phyloP scores from a whole-genome alignment of 179 eudicot species.

The Amaranthus tricolor region DNA sequence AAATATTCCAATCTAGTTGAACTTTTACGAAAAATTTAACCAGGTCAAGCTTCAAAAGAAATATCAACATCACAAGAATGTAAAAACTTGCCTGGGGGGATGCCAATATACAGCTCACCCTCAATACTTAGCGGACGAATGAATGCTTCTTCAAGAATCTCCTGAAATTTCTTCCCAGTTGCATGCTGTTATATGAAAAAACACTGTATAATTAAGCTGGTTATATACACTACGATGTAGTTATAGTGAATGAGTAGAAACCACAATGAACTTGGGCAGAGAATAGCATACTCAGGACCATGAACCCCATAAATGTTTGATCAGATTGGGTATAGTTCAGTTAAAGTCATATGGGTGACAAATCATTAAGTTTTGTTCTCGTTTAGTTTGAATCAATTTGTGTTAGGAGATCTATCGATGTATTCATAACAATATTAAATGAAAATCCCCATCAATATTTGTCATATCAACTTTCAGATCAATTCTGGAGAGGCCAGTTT shows the following conservation, averaged over 20 bases:
- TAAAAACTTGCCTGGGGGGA: conserved; percentile 76
- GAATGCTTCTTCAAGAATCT: conserved; percentile 87
- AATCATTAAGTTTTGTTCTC: background rate
- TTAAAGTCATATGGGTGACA: background rate
- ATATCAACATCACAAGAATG: conserved; percentile 10
- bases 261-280: background rate
- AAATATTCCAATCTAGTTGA: background rate
- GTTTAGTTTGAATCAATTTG: background rate
- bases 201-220: background rate
- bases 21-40: background rate
- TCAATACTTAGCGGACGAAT: conserved; percentile 72
- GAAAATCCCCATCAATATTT: background rate
- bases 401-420: background rate
- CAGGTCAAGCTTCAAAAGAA: background rate
- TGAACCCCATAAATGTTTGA: background rate
- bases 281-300: background rate
- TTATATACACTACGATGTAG: background rate
- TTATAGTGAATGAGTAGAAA: background rate
- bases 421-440: background rate
- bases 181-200: conserved; percentile 58
- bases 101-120: conserved; percentile 93
- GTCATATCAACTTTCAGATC: background rate
- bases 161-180: conserved; percentile 83
- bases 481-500: background rate
- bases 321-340: background rate